Base-by-base conservation (phyloP, 331 rosid species). In the Spiraea crenata region DNA sequence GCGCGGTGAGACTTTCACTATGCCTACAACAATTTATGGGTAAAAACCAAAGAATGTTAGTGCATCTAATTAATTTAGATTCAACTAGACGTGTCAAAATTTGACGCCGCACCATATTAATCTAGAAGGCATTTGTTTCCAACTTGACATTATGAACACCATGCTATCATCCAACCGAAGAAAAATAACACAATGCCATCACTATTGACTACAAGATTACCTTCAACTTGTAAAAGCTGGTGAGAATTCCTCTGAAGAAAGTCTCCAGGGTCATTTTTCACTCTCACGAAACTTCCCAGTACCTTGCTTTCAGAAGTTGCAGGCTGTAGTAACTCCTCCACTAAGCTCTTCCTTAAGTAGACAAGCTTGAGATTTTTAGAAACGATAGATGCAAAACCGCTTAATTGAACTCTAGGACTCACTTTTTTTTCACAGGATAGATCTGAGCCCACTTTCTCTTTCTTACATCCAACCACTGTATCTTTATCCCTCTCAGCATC, bases 141-240 rank as follows among this genome's bases (percentile, higher is more conserved):
- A 67, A 20, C 49, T 15, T 11, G 9, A 25, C 9, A 57, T 17
- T 37, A 37, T 74, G 7, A 56, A 45, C 51, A 46, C 72, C 37
- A 25, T 69, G 13, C 9, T 25, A 25, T 25, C 31, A 25, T 25
- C 31, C 31, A 2, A 25, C 31, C 31, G 31, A 25, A 25, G 31
- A 25, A 25, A 25, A 25, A 1, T 25, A 25, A 1, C 31, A 25
- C 31, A 25, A 46, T 1, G 31, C n/a, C 13, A 38, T 11, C 45
- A 25, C 10, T 12, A 44, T 31, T 70, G 12, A 47, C 16, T 17
- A n/a, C 12, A 35, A 35, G 17, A 12, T 71, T 80, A 89, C 96
- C 97, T 80, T 48, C n/a, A 69, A 89, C 87, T 70, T 81, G 87
- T 76, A 79, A 73, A 5, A 89, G 90, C 65, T 82, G 90, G 67